These are phyloP conservation scores for Fonsecaea monophora DNA, from an alignment of 2,329 filamentous ascomycete species.

Conservation along the genomic window DNA sequence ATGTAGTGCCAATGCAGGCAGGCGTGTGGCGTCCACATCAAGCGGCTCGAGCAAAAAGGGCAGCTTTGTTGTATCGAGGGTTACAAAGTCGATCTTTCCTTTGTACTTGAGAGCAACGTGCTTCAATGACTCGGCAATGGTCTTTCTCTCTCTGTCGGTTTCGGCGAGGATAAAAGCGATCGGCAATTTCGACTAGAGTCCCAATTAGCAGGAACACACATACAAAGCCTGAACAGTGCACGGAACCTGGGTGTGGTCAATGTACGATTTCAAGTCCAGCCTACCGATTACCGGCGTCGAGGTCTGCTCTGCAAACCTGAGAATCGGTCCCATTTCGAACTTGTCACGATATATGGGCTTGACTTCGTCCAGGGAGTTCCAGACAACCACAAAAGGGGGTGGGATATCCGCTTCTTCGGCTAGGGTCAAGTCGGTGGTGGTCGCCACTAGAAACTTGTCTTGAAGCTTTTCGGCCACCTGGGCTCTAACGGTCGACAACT, in stretches of 20 bases:
- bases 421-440: neutral
- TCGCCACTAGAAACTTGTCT: neutral
- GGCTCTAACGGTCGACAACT: neutral
- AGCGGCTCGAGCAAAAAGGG: constrained; percentile 6
- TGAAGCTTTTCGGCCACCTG: constrained; percentile 1
- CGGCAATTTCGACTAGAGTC: neutral
- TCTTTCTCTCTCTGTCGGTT: neutral
- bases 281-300: constrained; percentile 1
- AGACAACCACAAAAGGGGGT: constrained; percentile 1
- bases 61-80: constrained; percentile 1
- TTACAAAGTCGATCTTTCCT: neutral
- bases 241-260: neutral
- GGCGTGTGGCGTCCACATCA: neutral
- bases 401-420: neutral
- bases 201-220: neutral
- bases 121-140: neutral
- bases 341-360: neutral
- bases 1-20: constrained; percentile 1
- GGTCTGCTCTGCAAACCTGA: neutral
- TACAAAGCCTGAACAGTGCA: neutral
- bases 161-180: neutral
- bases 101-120: neutral
- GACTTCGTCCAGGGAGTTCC: neutral
- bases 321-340: neutral
- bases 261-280: neutral